phyloP scores from a whole-genome alignment of 2,329 filamentous ascomycete species.

The Botryosphaeria agaves region DNA sequence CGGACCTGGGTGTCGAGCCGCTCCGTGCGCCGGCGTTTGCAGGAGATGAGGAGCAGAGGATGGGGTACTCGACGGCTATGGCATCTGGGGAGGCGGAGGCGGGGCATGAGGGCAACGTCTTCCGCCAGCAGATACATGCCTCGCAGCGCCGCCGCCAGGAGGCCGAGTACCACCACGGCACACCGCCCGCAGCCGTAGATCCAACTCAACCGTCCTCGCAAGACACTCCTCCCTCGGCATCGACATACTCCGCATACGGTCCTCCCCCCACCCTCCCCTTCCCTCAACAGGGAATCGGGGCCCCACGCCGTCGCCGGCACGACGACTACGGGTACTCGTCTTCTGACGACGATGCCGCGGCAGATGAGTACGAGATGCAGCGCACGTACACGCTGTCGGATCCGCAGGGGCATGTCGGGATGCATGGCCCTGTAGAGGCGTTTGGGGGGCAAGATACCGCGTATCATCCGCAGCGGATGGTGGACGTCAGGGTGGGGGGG shows the following conservation, averaged over 20 bases:
- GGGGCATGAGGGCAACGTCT: background rate
- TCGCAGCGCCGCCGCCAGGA: constrained; percentile 1
- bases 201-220: background rate
- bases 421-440: background rate
- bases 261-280: background rate
- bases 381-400: constrained; percentile 1
- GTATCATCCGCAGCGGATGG: background rate
- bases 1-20: constrained; percentile 13
- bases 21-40: background rate
- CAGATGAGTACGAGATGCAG: constrained; percentile 1
- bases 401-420: background rate
- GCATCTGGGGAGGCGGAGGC: background rate
- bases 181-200: background rate
- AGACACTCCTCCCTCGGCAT: background rate
- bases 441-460: background rate
- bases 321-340: constrained; percentile 1
- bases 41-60: background rate
- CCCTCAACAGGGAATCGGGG: background rate
- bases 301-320: background rate
- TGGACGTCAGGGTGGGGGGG: background rate
- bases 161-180: background rate
- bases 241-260: background rate
- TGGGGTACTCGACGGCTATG: background rate
- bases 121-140: constrained; percentile 1
- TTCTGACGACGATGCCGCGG: background rate